Evolutionary conservation across 176 grass and related monocot species (phyloP), one percentile per base, ranked within the genome.

Genomic region (Cenchrus americanus): DNA sequence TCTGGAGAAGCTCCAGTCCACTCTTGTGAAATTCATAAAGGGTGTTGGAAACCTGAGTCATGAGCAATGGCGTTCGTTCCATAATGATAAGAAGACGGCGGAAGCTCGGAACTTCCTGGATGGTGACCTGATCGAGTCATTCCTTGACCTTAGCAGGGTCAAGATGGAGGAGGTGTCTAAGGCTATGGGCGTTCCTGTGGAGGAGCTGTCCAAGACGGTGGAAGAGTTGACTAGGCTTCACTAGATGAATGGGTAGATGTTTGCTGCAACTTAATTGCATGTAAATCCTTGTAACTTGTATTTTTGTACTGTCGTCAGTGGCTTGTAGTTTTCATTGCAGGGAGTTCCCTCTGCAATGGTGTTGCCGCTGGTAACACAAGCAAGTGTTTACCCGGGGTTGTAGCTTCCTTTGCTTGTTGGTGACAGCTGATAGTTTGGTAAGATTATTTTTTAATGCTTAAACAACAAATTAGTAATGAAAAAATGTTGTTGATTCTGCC

Each of bases 191-290:
- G 90, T 91, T 30, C 66, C 86, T 1, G 91, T 94, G 0, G 95
- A 98, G 85, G 95, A 98, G 81, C 75, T 98, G 13, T 94, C 90
- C 83, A 98, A 88, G 89, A 93, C 79, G 43, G 95, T 98, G 51
- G 96, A 99, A 62, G 96, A 99, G 83, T 53, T 99, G 85, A 96
- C 86, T 13, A 99, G 96, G 82, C 78, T 99, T 71, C 96, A 99
- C 69, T 99, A 90, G 88, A 73, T 62, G 8, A 66, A 78, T 47
- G 10, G 81, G 5, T 66, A 54, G 78, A 18, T 37, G 78, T 58
- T 77, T 48, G 58, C n/a, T 74, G 50, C 32, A 37, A 81, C 48
- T 55, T 46, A 8, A 12, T 53, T 21, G 18, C 69, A 81, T 81
- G 61, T 75, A 75, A 40, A 68, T 87, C 51, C 61, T 80, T 80